Conservation (phyloP, 2,329 filamentous ascomycete genomes). For the Xylariaceae sp. region DNA sequence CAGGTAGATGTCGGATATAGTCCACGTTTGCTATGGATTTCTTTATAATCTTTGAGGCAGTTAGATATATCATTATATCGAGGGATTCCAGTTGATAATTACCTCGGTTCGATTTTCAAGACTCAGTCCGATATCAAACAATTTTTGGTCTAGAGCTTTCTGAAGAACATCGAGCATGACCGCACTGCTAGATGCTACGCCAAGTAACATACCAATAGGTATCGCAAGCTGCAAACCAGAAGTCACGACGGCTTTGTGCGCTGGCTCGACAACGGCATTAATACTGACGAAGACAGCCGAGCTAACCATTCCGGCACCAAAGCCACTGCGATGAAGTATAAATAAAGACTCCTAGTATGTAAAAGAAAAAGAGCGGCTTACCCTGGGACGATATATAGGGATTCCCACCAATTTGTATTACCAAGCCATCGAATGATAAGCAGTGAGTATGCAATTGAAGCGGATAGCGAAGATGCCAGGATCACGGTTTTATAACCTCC, state of each 20-base stretch:
- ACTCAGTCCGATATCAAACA: slow-evolving; percentile 36
- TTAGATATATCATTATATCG: neutral
- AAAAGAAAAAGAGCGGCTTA: slow-evolving; percentile 28
- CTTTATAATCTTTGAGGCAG: slow-evolving; percentile 44
- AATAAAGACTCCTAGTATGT: neutral
- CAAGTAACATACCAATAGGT: slow-evolving; percentile 47
- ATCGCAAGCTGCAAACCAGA: slow-evolving; percentile 54
- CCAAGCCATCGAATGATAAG: slow-evolving; percentile 67
- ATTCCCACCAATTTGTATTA: slow-evolving; percentile 60
- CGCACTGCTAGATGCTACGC: slow-evolving; percentile 37
- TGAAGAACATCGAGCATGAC: slow-evolving; percentile 39
- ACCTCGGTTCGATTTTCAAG: slow-evolving; percentile 30
- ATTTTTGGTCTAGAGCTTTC: slow-evolving; percentile 36
- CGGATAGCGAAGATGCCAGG: slow-evolving; percentile 55
- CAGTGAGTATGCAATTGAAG: slow-evolving; percentile 56
- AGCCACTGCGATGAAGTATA: slow-evolving; percentile 46
- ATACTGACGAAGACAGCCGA: slow-evolving; percentile 55
- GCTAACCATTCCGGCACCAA: slow-evolving; percentile 51
- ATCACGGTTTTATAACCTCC: slow-evolving; percentile 66
- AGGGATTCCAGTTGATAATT: neutral
- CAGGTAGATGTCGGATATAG: slow-evolving; percentile 42
- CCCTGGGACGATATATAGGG: slow-evolving; percentile 65
- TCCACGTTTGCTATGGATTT: slow-evolving; percentile 48
- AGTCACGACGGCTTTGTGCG: slow-evolving; percentile 57
- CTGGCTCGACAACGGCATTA: slow-evolving; percentile 51